Base-by-base conservation (phyloP, 345 rosid species). In the Euphorbia pulcherrima region DNA sequence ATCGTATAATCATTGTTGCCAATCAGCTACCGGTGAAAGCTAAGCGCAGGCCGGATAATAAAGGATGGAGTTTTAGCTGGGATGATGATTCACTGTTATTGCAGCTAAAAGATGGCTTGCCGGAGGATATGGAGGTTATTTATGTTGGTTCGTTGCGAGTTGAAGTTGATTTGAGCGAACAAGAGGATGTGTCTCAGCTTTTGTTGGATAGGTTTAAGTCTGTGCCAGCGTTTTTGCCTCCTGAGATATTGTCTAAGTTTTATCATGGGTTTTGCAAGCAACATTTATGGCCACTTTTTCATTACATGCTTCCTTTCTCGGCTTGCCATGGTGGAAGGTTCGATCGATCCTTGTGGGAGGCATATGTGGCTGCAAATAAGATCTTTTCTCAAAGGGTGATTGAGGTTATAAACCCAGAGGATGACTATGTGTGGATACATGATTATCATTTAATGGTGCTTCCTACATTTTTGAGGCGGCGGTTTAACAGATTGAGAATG, bases 381-480 rank as follows among this genome's bases (percentile, higher is more conserved):
- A 86, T 88, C 41, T 88, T 86, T 72, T 81, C 90, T 1, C 90
- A 88, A 62, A 83, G 70, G 80, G 93, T 88, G 76, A 86, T 86
- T 62, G 89, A 88, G 79, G 73, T 86, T 72, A 81, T 88, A 75
- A 88, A 84, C 72, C 93, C 93, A 2, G 93, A 88, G 68, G 93
- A 88, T 67, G 93, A 88, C 58, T 88, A 69, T 74, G 88, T 88
- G 9, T 86, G 90, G 93, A 84, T 88, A 63, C 93, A 88, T 73
- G 93, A 88, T 71, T 88, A 88, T 71, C 93, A 88, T 81, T 79
- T 88, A 77, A 86, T 88, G 93, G 93, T 88, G 65, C 83, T 88
- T 59, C 93, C 90, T 59, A 86, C 90, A 8, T 86, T 88, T 77
- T 74, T 88, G 78, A 81, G 93, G 68, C 81, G 90, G 67, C 80